Percentiles rank a stretch among this genome's conserved stretches.
phyloP scores from a whole-genome alignment of 306 rosid species.

The Lathyrus sativus region DNA sequence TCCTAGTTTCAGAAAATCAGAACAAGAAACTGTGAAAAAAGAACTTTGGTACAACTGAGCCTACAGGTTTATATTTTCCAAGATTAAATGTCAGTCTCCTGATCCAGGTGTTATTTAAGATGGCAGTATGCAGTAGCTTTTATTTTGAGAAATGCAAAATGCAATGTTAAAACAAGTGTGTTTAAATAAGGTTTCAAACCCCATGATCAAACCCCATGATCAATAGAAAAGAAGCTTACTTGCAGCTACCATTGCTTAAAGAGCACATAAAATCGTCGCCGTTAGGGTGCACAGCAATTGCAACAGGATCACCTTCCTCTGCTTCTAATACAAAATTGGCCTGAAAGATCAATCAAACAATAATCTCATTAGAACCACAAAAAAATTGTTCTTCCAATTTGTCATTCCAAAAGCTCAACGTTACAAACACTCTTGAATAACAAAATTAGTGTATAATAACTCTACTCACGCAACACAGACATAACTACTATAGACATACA shows the following conservation, averaged over 20 bases:
- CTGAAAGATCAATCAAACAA: constrained; percentile 44
- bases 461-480: background rate
- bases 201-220: background rate
- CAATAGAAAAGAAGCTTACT: constrained; percentile 55
- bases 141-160: constrained; percentile 14
- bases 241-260: constrained; percentile 85
- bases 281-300: constrained; percentile 80
- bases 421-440: constrained; percentile 9
- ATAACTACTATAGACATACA: too few relatives aligned
- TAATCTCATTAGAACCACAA: constrained; percentile 17
- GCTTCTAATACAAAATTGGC: constrained; percentile 73
- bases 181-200: background rate
- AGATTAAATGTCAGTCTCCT: background rate
- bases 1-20: constrained; percentile 1
- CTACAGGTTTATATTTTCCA: background rate
- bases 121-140: background rate
- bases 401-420: constrained; percentile 18
- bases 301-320: constrained; percentile 77
- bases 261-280: constrained; percentile 85
- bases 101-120: background rate
- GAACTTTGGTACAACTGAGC: constrained; percentile 6
- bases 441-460: constrained; percentile 20
- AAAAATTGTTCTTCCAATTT: constrained; percentile 15
- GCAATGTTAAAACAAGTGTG: constrained; percentile 16
- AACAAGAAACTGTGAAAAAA: constrained; percentile 15